Base-by-base conservation (phyloP, 2,329 filamentous ascomycete species). In the Elsinoe fawcettii region DNA sequence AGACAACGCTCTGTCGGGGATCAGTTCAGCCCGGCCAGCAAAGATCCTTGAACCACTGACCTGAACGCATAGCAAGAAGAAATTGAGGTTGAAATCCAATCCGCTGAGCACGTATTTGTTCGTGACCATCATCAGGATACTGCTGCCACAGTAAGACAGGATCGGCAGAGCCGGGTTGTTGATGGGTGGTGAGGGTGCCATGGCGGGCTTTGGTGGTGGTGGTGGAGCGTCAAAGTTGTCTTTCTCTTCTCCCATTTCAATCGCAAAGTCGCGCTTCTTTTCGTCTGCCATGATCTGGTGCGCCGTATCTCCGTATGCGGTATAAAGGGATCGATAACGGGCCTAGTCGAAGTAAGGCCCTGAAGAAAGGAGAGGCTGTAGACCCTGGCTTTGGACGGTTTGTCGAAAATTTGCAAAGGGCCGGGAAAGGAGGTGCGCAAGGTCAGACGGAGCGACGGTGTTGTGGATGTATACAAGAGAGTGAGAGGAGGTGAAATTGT, bases 121-220 rank as follows among this genome's bases (percentile, higher is more conserved):
- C 72, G 95, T 93, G n/a, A 96, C 88, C 6, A 93, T 99, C 93
- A 99, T 99, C 72, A 92, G 82, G 70, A 99, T 99, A n/a, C 91
- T 96, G 55, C 92, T 89, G 67, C 87, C 78, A 74, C 93, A 99
- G 78, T 99, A 99, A 51, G 88, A 84, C 63, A 95, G 70, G 66
- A 99, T 88, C 20, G 92, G 90, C 49, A 93, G 71, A 46, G 82
- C 77, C 14, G 90, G 88, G 72, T 84, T 93, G 74, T 90, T 74
- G 66, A 62, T 71, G 69, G 71, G 69, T 72, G 73, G 63, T 69
- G 70, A 70, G 66, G 69, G 74, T 66, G 63, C 75, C 67, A 66
- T 79, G 73, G 70, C 79, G 75, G 73, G 83, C 73, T 67, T 43
- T 34, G 62, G 51, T 39, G 57, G 51, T 11, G 60, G 59, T 11